Conservation (phyloP, 1,284 basidiomycete species). For the Papiliotrema fonsecae region DNA sequence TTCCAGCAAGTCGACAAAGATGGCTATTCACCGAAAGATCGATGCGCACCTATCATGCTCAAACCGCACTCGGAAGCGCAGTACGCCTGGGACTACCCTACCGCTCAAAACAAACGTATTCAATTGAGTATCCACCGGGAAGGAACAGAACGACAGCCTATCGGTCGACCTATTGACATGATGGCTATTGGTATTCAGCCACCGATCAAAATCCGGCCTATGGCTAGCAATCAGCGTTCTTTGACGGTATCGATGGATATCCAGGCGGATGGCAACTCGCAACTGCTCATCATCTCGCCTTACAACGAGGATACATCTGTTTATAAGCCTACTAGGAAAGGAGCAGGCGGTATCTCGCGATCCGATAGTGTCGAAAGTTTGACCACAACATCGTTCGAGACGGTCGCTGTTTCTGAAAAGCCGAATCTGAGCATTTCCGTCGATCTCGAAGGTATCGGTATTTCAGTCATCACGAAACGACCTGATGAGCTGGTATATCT, state of each 20-base stretch:
- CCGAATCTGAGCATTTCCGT: constrained; percentile 67
- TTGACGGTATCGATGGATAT: constrained; percentile 83
- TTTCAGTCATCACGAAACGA: constrained; percentile 85
- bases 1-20: constrained; percentile 65
- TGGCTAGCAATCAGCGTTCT: constrained; percentile 46
- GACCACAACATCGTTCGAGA: constrained; percentile 67
- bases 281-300: constrained; percentile 80
- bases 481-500: constrained; percentile 89
- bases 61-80: constrained; percentile 23
- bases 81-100: constrained; percentile 96
- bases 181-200: constrained; percentile 93
- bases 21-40: constrained; percentile 38
- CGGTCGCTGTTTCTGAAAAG: constrained; percentile 66
- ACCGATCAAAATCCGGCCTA: constrained; percentile 69
- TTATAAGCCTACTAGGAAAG: constrained; percentile 73
- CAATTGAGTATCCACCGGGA: constrained; percentile 60
- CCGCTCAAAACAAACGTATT: constrained; percentile 76
- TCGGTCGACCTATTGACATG: constrained; percentile 76
- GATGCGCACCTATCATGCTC: constrained; percentile 15
- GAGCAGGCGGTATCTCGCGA: constrained; percentile 33
- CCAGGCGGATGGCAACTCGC: constrained; percentile 80
- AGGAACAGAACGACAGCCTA: constrained; percentile 12
- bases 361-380: constrained; percentile 30
- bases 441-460: constrained; percentile 83
- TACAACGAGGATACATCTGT: constrained; percentile 82